Conservation (phyloP, 257 asterid genomes). For the Lycium ferocissimum region DNA sequence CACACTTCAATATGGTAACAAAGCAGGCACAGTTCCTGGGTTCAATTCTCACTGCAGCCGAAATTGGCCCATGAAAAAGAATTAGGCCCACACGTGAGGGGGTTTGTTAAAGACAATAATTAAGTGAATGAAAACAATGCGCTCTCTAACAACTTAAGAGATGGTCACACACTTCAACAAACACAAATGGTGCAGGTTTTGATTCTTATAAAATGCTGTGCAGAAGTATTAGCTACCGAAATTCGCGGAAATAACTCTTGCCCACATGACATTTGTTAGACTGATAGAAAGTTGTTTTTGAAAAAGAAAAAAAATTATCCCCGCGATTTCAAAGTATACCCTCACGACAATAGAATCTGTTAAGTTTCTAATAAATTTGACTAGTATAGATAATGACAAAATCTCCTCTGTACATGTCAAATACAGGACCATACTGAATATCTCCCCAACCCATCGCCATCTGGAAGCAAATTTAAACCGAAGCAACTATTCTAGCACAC, state of each 20-base stretch:
- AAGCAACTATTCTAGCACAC: not conserved
- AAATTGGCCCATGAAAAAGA: not conserved
- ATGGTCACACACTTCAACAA: slow-evolving; percentile 9
- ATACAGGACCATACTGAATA: slow-evolving; percentile 11
- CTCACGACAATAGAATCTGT: not conserved
- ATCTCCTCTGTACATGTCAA: slow-evolving; percentile 7
- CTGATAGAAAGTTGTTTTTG: not conserved
- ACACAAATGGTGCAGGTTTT: slow-evolving; percentile 22
- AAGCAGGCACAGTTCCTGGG: not conserved
- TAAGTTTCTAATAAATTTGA: not conserved
- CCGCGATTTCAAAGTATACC: not conserved
- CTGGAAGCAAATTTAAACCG: slow-evolving; percentile 15
- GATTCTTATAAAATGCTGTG: slow-evolving; percentile 4
- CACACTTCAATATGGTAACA: not conserved
- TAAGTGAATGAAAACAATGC: not conserved
- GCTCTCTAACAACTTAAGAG: slow-evolving; percentile 6
- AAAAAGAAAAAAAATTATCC: not conserved
- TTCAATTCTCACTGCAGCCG: not conserved
- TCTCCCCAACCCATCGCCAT: slow-evolving; percentile 1
- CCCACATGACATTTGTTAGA: not conserved
- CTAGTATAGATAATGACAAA: slow-evolving; percentile 13
- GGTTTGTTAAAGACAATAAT: not conserved
- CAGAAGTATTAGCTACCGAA: slow-evolving; percentile 5
- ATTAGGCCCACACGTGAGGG: not conserved
- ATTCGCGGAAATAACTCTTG: slow-evolving; percentile 11